A percentile compares a stretch with the other conserved stretches of the same genome.
Conservation (phyloP, 495 filamentous ascomycete species). For the Thermochaetoides thermophila region DNA sequence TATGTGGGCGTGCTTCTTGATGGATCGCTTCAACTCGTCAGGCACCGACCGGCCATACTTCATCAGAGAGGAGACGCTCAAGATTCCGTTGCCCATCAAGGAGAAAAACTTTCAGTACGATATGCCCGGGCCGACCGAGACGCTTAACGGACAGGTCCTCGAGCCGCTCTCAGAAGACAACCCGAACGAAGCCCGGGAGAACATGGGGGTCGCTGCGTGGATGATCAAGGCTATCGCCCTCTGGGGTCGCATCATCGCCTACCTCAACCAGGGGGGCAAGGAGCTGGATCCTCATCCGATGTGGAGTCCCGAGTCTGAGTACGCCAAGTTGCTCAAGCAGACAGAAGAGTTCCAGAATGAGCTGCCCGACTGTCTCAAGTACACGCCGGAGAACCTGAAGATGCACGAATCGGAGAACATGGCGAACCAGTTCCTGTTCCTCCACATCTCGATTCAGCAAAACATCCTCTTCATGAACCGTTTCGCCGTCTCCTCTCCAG, state of each 20-base stretch:
- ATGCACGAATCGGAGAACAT: slow-evolving; percentile 69
- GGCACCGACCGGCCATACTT: slow-evolving; percentile 91
- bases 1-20: slow-evolving; percentile 96
- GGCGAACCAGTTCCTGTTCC: slow-evolving; percentile 85
- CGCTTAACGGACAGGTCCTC: slow-evolving; percentile 56
- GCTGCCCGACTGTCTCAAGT: slow-evolving; percentile 55
- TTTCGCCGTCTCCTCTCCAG: slow-evolving; percentile 65
- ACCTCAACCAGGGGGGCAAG: slow-evolving; percentile 82
- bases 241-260: slow-evolving; percentile 82
- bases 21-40: slow-evolving; percentile 96
- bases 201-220: slow-evolving; percentile 91
- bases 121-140: slow-evolving; percentile 77
- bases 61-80: slow-evolving; percentile 73
- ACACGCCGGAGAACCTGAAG: slow-evolving; percentile 70
- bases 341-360: slow-evolving; percentile 52
- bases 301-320: slow-evolving; percentile 71
- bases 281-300: slow-evolving; percentile 60
- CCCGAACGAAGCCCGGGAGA: slow-evolving; percentile 53
- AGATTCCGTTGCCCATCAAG: slow-evolving; percentile 80
- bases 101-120: slow-evolving; percentile 85
- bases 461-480: slow-evolving; percentile 81
- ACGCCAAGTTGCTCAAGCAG: slow-evolving; percentile 52
- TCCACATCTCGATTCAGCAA: slow-evolving; percentile 82
- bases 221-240: slow-evolving; percentile 74
- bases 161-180: slow-evolving; percentile 48